These are phyloP conservation scores for Eremothecium gossypii DNA, from an alignment of 1,139 yeast species.

Conservation along the genomic window DNA sequence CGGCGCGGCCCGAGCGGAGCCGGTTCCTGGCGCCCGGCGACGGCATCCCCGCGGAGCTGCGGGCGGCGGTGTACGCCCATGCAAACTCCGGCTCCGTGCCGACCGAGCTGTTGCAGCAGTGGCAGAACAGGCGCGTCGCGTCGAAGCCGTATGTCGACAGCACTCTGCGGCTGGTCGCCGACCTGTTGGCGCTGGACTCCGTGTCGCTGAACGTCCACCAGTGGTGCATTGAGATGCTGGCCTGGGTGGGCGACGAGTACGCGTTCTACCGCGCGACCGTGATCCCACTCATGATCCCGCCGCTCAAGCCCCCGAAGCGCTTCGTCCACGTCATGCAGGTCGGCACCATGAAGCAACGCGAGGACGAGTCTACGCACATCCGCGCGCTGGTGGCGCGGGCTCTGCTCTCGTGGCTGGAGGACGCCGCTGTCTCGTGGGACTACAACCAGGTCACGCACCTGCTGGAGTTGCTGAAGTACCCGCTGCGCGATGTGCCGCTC, in stretches of 20 bases:
- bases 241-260: conserved; percentile 1
- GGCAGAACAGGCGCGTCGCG: conserved; percentile 1
- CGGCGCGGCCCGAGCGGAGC: too few relatives aligned
- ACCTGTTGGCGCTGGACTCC: background rate
- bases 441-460: background rate
- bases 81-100: background rate
- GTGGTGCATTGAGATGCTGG: conserved; percentile 1
- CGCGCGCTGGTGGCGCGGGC: background rate
- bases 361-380: conserved; percentile 11
- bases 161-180: background rate
- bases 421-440: background rate
- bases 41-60: background rate
- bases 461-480: background rate
- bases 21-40: too few relatives aligned
- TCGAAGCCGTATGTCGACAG: background rate
- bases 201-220: background rate
- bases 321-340: conserved; percentile 19
- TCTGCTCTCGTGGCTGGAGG: background rate
- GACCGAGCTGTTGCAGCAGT: conserved; percentile 2
- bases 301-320: conserved; percentile 13
- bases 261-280: background rate
- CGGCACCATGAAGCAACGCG: conserved; percentile 23
- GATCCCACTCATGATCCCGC: conserved; percentile 8
- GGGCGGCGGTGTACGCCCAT: background rate
- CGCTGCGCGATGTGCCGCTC: background rate